phyloP scores from a whole-genome alignment of 2,329 filamentous ascomycete genomes.

The Hymenoscyphus infarciens region DNA sequence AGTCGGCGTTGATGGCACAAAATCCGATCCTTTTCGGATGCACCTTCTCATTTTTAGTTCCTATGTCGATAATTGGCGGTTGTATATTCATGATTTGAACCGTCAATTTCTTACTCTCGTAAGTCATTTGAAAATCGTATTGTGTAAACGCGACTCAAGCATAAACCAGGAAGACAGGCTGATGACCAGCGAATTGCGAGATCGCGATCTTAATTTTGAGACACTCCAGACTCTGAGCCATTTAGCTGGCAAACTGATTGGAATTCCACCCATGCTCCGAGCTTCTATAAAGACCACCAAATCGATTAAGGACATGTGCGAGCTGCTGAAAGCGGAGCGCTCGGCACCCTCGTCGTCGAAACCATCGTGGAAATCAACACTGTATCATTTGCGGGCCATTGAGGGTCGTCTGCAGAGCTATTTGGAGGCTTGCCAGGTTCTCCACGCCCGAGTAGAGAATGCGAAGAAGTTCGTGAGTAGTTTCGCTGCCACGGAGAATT shows the following conservation, averaged over 20 bases:
- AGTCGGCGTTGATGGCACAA: no score
- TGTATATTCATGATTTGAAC: constrained; percentile 26
- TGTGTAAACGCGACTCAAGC: constrained; percentile 9
- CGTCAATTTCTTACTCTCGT: constrained; percentile 10
- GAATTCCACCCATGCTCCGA: constrained; percentile 5
- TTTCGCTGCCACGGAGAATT: neutral
- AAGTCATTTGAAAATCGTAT: neutral
- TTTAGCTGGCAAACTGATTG: constrained; percentile 10
- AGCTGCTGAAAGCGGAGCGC: no score
- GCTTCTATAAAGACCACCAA: no score
- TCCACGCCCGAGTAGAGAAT: neutral
- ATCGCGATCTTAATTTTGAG: neutral
- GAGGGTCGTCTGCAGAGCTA: neutral
- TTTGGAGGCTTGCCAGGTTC: neutral
- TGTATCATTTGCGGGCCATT: no score
- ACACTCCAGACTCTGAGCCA: constrained; percentile 7
- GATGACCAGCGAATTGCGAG: no score
- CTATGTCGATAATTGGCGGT: constrained; percentile 34
- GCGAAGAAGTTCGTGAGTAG: neutral
- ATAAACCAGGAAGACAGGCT: constrained; percentile 2
- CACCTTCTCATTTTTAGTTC: constrained; percentile 33
- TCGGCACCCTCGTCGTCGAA: neutral
- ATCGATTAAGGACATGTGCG: no score
- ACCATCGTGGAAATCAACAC: neutral
- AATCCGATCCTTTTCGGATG: no score